phyloP scores from a whole-genome alignment of 768 basidiomycete species.

The Clavaria fumosa region DNA sequence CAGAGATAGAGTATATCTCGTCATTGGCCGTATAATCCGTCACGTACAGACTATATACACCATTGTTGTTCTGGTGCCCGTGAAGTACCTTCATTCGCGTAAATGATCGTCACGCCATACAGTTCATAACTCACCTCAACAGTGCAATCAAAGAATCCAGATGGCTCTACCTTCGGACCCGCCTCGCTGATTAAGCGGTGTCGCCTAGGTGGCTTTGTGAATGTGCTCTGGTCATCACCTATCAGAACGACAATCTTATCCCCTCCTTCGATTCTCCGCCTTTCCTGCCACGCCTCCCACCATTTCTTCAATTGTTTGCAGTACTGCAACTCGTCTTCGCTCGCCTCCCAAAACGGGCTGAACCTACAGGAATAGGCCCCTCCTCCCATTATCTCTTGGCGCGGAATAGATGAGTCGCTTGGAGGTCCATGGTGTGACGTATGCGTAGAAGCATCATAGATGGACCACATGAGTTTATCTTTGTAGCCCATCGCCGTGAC shows the following conservation, averaged over 20 bases:
- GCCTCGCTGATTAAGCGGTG: constrained; percentile 39
- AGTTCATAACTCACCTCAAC: constrained; percentile 30
- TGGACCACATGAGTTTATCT: constrained; percentile 37
- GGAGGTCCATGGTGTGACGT: constrained; percentile 26
- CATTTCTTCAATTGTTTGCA: constrained; percentile 31
- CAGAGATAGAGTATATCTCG: constrained; percentile 18
- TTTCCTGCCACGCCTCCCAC: constrained; percentile 22
- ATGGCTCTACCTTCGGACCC: constrained; percentile 26
- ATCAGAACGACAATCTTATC: constrained; percentile 12
- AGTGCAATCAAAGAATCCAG: constrained; percentile 47
- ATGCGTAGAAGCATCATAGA: constrained; percentile 28
- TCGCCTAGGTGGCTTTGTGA: constrained; percentile 14
- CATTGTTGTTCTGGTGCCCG: constrained; percentile 23
- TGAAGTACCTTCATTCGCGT: constrained; percentile 29
- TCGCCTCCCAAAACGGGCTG: constrained; percentile 31
- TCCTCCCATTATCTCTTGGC: constrained; percentile 18
- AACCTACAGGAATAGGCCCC: constrained; percentile 26
- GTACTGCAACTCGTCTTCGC: constrained; percentile 25
- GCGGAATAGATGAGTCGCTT: constrained; percentile 22
- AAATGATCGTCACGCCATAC: neutral
- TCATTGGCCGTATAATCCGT: constrained; percentile 48
- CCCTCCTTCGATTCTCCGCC: constrained; percentile 7
- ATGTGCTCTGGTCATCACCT: constrained; percentile 6
- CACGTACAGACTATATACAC: constrained; percentile 35
- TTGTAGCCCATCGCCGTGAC: constrained; percentile 29